Conservation (phyloP, 768 basidiomycete species). For the Pisolithus tinctorius region DNA sequence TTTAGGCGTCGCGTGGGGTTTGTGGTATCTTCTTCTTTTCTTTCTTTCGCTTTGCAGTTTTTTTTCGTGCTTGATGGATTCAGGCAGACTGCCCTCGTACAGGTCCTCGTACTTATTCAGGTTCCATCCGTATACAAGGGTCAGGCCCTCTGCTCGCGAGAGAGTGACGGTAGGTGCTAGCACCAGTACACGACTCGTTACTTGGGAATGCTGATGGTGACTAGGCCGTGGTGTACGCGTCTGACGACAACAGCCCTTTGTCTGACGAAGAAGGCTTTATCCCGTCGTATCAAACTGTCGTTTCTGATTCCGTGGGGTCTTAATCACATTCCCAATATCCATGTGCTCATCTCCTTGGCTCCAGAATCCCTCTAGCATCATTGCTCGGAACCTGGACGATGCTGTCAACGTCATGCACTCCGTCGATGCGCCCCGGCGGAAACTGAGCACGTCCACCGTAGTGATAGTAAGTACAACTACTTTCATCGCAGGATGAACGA, state of each 20-base stretch:
- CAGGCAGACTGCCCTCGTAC: conserved; percentile 4
- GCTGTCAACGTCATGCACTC: no score
- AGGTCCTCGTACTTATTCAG: conserved; percentile 6
- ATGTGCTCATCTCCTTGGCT: no score
- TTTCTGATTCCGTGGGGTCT: not conserved
- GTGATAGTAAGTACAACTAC: no score
- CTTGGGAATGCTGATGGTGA: not conserved
- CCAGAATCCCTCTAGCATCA: no score
- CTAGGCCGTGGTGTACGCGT: not conserved
- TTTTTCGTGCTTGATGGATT: not conserved
- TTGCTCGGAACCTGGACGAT: no score
- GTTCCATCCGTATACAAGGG: conserved; percentile 9
- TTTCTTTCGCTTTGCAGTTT: not conserved
- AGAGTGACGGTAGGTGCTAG: not conserved
- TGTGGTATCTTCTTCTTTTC: not conserved
- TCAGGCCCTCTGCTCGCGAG: conserved; percentile 2
- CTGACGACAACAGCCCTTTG: not conserved
- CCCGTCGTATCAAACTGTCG: not conserved
- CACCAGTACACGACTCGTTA: not conserved
- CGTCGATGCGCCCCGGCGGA: no score
- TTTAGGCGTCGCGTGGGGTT: not conserved
- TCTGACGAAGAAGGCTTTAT: not conserved
- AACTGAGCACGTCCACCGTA: no score
- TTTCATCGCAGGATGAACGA: no score
- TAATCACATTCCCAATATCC: not conserved